These are phyloP conservation scores for Trichoderma hamatum DNA, from an alignment of 2,329 filamentous ascomycete species.

Conservation along the genomic window DNA sequence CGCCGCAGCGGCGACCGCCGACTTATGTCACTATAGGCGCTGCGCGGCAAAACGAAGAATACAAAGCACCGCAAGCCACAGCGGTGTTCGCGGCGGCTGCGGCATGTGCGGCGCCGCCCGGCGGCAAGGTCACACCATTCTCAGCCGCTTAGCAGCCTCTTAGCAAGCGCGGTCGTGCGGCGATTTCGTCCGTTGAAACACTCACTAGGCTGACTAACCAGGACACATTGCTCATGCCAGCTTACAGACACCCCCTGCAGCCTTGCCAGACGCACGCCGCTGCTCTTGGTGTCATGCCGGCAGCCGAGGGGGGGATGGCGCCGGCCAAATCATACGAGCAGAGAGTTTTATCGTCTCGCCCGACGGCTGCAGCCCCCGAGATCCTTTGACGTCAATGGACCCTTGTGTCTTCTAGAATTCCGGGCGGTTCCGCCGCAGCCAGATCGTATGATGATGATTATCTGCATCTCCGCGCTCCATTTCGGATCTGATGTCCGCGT, in stretches of 20 bases:
- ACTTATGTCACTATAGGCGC: background rate
- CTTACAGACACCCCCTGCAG: background rate
- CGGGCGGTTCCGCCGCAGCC: background rate
- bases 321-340: constrained; percentile 13
- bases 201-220: background rate
- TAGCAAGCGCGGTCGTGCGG: constrained; percentile 6
- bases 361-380: background rate
- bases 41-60: background rate
- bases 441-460: background rate
- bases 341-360: background rate
- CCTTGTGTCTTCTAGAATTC: constrained; percentile 8
- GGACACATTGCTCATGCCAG: background rate
- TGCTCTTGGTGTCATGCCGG: background rate
- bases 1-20: constrained; percentile 17
- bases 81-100: constrained; percentile 12
- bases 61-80: background rate
- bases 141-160: background rate
- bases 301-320: background rate
- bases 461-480: background rate
- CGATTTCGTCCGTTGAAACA: constrained; percentile 10
- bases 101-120: constrained; percentile 21
- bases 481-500: background rate
- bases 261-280: background rate
- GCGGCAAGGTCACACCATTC: background rate
- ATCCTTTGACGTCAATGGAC: background rate